Conservation (phyloP, 306 rosid species). For the Oemleria cerasiformis region DNA sequence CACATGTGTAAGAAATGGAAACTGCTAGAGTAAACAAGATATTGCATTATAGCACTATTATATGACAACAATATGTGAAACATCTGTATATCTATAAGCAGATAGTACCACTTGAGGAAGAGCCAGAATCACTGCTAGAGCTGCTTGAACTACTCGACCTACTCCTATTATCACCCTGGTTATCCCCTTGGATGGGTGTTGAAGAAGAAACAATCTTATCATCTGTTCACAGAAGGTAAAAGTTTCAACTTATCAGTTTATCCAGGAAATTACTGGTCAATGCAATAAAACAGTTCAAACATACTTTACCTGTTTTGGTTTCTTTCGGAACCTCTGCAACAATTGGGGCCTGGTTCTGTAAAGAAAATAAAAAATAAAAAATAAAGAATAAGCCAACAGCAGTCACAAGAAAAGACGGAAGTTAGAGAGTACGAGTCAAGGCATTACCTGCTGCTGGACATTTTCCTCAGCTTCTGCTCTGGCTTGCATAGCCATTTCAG, state of each 20-base stretch:
- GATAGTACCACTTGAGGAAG: conserved; percentile 88
- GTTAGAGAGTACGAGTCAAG: conserved; percentile 12
- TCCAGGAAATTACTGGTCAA: conserved; percentile 13
- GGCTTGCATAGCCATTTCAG: conserved; percentile 69
- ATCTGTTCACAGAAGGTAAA: conserved; percentile 34
- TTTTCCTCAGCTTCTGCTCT: conserved; percentile 51
- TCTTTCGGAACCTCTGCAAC: conserved; percentile 41
- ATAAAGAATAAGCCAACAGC: conserved; percentile 18
- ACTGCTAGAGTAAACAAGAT: conserved; percentile 19
- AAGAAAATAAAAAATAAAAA: conserved; percentile 9
- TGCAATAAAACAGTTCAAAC: conserved; percentile 5
- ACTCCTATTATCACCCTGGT: conserved; percentile 63
- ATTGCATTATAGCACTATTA: not conserved
- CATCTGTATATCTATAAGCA: not conserved
- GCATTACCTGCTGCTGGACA: conserved; percentile 46
- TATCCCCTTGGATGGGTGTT: conserved; percentile 52
- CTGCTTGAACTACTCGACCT: conserved; percentile 95
- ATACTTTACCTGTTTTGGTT: conserved; percentile 52
- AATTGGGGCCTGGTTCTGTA: conserved; percentile 44
- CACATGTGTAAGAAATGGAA: conserved; percentile 19
- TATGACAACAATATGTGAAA: not conserved
- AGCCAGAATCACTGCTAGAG: conserved; percentile 94
- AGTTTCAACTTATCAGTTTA: conserved; percentile 17
- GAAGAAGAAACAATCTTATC: conserved; percentile 47
- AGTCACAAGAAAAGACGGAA: not conserved